Conservation (phyloP, 225 moss, liverwort and hornwort species). For the Ulota crispa region DNA sequence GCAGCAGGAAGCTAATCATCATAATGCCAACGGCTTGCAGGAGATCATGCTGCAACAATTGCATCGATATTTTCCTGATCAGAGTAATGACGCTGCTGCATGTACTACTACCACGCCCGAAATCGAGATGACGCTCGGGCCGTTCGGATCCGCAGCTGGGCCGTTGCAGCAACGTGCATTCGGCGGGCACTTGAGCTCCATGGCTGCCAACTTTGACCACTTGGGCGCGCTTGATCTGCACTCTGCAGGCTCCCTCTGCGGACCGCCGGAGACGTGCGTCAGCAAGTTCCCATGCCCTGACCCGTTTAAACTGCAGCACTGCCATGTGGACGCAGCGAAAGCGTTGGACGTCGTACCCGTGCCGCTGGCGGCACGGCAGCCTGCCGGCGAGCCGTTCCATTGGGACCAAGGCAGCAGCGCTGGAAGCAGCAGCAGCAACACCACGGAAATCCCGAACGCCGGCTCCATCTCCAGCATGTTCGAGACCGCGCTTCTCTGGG, state of each 20-base stretch:
- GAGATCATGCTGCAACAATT: conserved; percentile 39
- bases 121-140: conserved; percentile 43
- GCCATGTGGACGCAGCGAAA: conserved; percentile 28
- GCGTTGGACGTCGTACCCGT: neutral
- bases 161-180: conserved; percentile 23
- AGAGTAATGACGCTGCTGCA: neutral
- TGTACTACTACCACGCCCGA: neutral
- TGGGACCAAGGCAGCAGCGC: conserved; percentile 55
- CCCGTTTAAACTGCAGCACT: conserved; percentile 15
- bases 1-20: conserved; percentile 18
- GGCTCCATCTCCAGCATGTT: conserved; percentile 41
- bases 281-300: conserved; percentile 23
- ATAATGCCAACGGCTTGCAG: conserved; percentile 24
- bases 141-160: conserved; percentile 19
- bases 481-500: conserved; percentile 53
- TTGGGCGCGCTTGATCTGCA: conserved; percentile 22
- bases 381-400: neutral
- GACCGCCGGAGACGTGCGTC: neutral
- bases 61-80: conserved; percentile 25
- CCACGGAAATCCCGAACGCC: conserved; percentile 36
- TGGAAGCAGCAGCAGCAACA: conserved; percentile 59
- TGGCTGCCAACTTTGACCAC: conserved; percentile 36
- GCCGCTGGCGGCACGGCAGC: neutral
- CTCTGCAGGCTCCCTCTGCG: conserved; percentile 18
- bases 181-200: conserved; percentile 43